Conservation (phyloP, 2,329 filamentous ascomycete genomes). For the Clarireedia hainanense region DNA sequence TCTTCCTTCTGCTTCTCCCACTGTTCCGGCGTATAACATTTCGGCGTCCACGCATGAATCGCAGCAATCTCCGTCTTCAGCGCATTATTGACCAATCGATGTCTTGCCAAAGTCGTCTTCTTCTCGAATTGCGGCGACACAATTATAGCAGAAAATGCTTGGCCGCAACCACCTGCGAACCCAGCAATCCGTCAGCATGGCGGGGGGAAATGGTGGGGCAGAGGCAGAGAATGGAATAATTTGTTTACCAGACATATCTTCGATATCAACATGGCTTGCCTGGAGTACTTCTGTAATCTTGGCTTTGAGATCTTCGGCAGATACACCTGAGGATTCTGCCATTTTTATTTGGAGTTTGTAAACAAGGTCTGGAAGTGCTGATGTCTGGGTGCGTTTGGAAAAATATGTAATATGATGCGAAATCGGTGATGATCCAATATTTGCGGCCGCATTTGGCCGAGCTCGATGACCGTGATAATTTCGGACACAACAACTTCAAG, state of each 20-base stretch:
- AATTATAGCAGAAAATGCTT: constrained; percentile 63
- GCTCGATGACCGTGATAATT: not conserved
- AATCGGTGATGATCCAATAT: constrained; percentile 1
- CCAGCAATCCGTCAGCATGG: constrained; percentile 2
- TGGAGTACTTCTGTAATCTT: constrained; percentile 64
- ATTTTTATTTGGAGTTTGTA: constrained; percentile 29
- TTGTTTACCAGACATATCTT: constrained; percentile 78
- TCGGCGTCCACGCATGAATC: constrained; percentile 71
- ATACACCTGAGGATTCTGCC: constrained; percentile 55
- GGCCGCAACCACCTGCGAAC: constrained; percentile 56
- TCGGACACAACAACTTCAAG: not conserved
- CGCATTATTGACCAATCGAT: constrained; percentile 59
- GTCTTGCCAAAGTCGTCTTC: constrained; percentile 55
- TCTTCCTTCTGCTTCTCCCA: constrained; percentile 56
- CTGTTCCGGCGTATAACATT: constrained; percentile 66
- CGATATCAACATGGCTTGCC: constrained; percentile 76
- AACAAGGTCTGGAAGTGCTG: not conserved
- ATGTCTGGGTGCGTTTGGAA: not conserved
- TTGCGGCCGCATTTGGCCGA: constrained; percentile 10
- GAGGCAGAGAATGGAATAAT: constrained; percentile 11
- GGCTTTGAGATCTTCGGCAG: constrained; percentile 60
- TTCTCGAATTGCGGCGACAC: constrained; percentile 52
- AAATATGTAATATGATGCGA: constrained; percentile 2
- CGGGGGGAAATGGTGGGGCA: constrained; percentile 11
- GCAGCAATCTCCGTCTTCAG: constrained; percentile 65